Base-by-base conservation (phyloP, 1,284 basidiomycete genomes). In the Cystobasidiaceae sp. region DNA sequence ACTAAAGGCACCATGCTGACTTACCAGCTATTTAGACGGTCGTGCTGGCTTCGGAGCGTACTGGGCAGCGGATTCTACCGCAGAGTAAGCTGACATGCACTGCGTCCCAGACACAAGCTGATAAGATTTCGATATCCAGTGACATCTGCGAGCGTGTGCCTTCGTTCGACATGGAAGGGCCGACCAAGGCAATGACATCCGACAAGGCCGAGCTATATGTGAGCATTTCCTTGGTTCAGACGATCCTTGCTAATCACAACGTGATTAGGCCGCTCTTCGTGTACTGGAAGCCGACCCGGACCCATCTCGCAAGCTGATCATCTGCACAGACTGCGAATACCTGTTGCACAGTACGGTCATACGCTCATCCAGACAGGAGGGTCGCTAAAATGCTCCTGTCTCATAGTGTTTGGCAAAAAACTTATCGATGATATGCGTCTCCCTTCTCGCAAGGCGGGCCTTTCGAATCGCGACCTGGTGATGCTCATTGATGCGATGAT, bases 241-340 rank as follows among this genome's bases (percentile, higher is more conserved):
- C n/a, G 11, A n/a, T 21, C 25, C 21, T 7, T 21, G 15, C 30
- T 15, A 15, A 7, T 4, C n/a, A n/a, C n/a, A n/a, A n/a, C 15
- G 23, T 7, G 6, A 4, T 4, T 17, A 59, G 56, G 56, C 44
- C 13, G 33, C 39, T n/a, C 44, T 59, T 46, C 56, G 56, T 15
- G 56, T 59, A 4, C 30, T 59, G 17, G 56, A 59, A n/a, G 15
- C 45, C 19, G 56, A 59, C 25, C 56, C 56, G 4, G 56, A 59
- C 25, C 44, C 56, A 8, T 32, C 27, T 15, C 25, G 56, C 8
- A 32, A 59, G n/a, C 43, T 59, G 11, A 32, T 34, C 27, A 32
- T 59, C 4, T 41, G 48, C 5, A 44, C 39, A 17, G 56, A 59
- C 23, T 21, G 34, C 13, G 7, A 27, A 6, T 59, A 59, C 34